Evolutionary conservation across 2,329 filamentous ascomycete species (phyloP).

Genomic region (Colletotrichum lini): DNA sequence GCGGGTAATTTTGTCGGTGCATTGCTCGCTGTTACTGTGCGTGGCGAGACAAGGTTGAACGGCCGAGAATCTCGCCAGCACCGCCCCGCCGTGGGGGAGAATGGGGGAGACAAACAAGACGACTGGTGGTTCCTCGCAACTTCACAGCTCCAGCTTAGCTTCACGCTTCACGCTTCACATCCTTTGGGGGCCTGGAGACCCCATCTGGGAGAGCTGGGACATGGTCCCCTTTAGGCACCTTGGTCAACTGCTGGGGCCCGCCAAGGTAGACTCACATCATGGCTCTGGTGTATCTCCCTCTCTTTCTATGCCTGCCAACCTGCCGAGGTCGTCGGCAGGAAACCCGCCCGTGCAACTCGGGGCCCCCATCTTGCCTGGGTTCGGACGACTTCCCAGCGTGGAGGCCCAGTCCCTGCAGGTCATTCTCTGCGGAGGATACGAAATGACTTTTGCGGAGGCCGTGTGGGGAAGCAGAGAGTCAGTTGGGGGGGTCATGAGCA

Average conservation of each 20-base stretch:
- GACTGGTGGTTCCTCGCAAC: not conserved
- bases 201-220: conserved; percentile 18
- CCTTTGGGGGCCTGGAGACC: no score
- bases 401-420: not conserved
- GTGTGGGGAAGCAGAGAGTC: conserved; percentile 24
- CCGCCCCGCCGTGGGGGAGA: conserved; percentile 15
- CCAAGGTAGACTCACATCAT: not conserved
- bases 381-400: conserved; percentile 30
- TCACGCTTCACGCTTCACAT: no score
- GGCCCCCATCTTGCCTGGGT: conserved; percentile 14
- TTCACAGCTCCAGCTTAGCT: not conserved
- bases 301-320: no score
- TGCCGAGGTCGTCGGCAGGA: no score
- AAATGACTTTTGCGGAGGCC: conserved; percentile 36
- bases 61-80: conserved; percentile 35
- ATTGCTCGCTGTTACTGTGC: conserved; percentile 40
- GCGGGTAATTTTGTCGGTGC: conserved; percentile 34
- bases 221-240: not conserved
- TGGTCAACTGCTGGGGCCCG: not conserved
- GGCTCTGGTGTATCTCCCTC: not conserved
- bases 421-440: conserved; percentile 27
- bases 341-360: conserved; percentile 1
- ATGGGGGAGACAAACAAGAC: not conserved
- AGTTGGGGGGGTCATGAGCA: conserved; percentile 17
- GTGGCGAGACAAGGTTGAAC: conserved; percentile 32